Base-by-base conservation (phyloP, 345 rosid species). In the Diplotaxis tenuifolia region DNA sequence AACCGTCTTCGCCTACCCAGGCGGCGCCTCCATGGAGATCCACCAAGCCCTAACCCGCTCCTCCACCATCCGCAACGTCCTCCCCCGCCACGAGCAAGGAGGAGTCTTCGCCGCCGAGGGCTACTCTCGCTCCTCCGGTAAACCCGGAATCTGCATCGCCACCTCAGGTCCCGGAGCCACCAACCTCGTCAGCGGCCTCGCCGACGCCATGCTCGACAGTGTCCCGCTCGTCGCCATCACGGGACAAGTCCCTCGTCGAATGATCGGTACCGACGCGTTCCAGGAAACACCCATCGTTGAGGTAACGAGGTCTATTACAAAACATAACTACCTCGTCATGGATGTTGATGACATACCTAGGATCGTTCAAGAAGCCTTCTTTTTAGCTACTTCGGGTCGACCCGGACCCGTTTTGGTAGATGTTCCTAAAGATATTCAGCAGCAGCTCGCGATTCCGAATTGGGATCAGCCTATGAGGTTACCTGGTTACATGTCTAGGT, bases 121-220 rank as follows among this genome's bases (percentile, higher is more conserved):
- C 0, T 95, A 95, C 72, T 94, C 97, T 2, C 91, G 96, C 16
- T 78, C 99, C 23, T 88, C 98, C 0, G 97, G 97, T 11, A 75
- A 66, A n/a, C 86, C 96, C 1, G 98, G 99, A 11, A 86, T 92
- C 71, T 95, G 98, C 65, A 92, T 95, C 45, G 98, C 99, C 16
- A 95, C 99, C 12, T 95, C 98, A 0, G 97, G 99, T 27, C 99
- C 97, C 3, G 99, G 99, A 11, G 98, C 98, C 11, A 90, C 98
- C 6, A 90, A 96, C 68, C 80, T 96, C 50, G 98, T 96, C 19
- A 92, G 93, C 45, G 99, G 99, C 28, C 88, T 92, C 5, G 99
- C 98, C 9, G 96, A 96, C 54, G 98, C 99, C 0, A 75, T 90
- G 67, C 94, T 96, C 0, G 99, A 96, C 29, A 96, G 98, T 40